Conservation (phyloP, 75 land plant genomes). For the Pinus taeda region DNA sequence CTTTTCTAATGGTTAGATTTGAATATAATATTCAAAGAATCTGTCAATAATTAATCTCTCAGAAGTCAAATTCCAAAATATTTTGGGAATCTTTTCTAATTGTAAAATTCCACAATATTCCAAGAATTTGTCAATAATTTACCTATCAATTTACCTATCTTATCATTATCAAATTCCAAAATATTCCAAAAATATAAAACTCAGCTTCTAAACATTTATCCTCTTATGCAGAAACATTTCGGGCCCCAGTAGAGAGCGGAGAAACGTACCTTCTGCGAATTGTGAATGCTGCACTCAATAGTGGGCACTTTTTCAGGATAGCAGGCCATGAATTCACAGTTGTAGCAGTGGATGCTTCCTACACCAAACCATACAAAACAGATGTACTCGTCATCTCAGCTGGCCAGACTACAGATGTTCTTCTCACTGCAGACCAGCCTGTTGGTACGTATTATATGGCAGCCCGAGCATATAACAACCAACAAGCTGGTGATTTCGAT, state of each 20-base stretch:
- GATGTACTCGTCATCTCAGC: conserved; percentile 11
- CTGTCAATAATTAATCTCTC: too few relatives aligned
- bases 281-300: conserved; percentile 15
- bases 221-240: conserved; percentile 3
- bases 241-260: neutral
- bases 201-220: too few relatives aligned
- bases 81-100: too few relatives aligned
- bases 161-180: too few relatives aligned
- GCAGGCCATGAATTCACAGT: conserved; percentile 32
- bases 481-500: neutral
- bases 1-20: too few relatives aligned
- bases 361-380: conserved; percentile 26
- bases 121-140: too few relatives aligned
- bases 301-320: conserved; percentile 13
- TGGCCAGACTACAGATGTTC: conserved; percentile 37
- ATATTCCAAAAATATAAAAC: too few relatives aligned
- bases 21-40: too few relatives aligned
- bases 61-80: too few relatives aligned
- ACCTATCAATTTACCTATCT: too few relatives aligned
- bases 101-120: too few relatives aligned
- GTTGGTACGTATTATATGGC: conserved; percentile 24
- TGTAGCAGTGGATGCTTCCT: conserved; percentile 26
- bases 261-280: conserved; percentile 17
- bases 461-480: conserved; percentile 8
- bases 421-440: conserved; percentile 20